A percentile compares a stretch with the other conserved stretches of the same genome.
These are phyloP conservation scores for Stagonosporopsis vannaccii DNA, from an alignment of 2,329 filamentous ascomycete species.

Conservation along the genomic window DNA sequence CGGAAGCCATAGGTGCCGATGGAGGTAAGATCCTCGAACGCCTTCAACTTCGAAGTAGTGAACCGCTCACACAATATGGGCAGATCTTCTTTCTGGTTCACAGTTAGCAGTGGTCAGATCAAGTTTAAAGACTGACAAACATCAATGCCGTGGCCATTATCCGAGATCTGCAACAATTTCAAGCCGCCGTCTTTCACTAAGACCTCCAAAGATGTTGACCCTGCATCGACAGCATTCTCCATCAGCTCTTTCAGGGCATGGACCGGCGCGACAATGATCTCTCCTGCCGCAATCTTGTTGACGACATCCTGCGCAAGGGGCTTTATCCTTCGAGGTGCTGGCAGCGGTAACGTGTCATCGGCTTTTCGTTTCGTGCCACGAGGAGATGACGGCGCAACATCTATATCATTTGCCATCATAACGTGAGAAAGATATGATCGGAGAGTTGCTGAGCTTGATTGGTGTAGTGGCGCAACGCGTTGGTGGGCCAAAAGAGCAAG, in stretches of 20 bases:
- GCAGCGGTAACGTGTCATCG: slow-evolving; percentile 42
- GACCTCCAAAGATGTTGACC: slow-evolving; percentile 88
- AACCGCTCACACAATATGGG: slow-evolving; percentile 93
- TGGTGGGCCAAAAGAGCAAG: slow-evolving; percentile 16
- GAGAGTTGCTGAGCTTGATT: slow-evolving; percentile 1
- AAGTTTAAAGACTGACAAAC: slow-evolving; percentile 58
- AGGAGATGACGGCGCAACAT: slow-evolving; percentile 34
- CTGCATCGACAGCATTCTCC: slow-evolving; percentile 97
- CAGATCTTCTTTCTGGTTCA: slow-evolving; percentile 80
- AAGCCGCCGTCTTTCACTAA: slow-evolving; percentile 93
- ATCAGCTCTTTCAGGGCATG: slow-evolving; percentile 96
- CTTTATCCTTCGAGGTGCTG: slow-evolving; percentile 63
- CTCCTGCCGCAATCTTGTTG: slow-evolving; percentile 97
- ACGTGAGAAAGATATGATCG: background rate
- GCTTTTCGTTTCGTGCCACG: slow-evolving; percentile 48
- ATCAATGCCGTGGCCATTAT: slow-evolving; percentile 95
- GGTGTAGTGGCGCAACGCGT: slow-evolving; percentile 16
- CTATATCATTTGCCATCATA: slow-evolving; percentile 43
- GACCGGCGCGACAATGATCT: slow-evolving; percentile 97
- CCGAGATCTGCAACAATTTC: slow-evolving; percentile 94
- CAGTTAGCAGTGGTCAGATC: slow-evolving; percentile 17
- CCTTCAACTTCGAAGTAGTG: slow-evolving; percentile 93
- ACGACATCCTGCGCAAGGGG: slow-evolving; percentile 91
- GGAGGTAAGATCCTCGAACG: slow-evolving; percentile 87
- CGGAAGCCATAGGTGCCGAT: slow-evolving; percentile 98